Base-by-base conservation (phyloP, 495 filamentous ascomycete genomes). In the Penicillium pulvis region DNA sequence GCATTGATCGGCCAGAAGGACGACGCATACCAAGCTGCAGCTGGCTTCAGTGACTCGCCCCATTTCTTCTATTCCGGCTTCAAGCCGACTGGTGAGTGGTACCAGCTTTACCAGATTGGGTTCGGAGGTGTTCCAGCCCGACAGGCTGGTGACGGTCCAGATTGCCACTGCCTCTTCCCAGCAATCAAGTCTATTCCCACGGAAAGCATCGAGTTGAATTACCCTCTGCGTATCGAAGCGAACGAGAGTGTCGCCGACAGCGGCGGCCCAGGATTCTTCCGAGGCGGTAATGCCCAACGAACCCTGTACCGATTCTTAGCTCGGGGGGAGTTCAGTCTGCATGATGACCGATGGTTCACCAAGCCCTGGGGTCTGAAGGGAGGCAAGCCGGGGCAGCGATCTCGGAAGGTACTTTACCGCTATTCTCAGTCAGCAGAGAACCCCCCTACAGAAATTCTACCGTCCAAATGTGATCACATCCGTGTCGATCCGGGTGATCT, bases 31-130 rank as follows among this genome's bases (percentile, higher is more conserved):
- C 75, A 75, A 33, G 79, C 77, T 2, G 78, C 78, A 1, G 79
- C 77, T 0, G 79, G 79, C 0, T 82, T 82, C 62, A 78, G 75
- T 39, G 79, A 81, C 62, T 79, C 75, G 0, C 78, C 79, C 0
- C 76, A 82, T 50, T 77, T 82, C 59, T 80, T 81, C 65, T 81
- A 81, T 55, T 79, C 76, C 2, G 77, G 77, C 2, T 81, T 76
- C 63, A 79, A 78, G 50, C 73, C 78, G 3, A 64, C 74, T 42
- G 79, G 79, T 23, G 77, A 79, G 55, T 82, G 73, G 75, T 82
- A 75, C 56, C 75, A 81, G 61, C 70, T 82, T 0, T 82, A 81
- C 52, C 78, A 80, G 61, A 81, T 82, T 24, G 79, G 79, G 1
- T 81, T 82, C 33, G 79, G 79, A 6, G 79, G 78, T 30, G 74